Base-by-base conservation (phyloP, 2,329 filamentous ascomycete genomes). In the Alternaria conjuncta region DNA sequence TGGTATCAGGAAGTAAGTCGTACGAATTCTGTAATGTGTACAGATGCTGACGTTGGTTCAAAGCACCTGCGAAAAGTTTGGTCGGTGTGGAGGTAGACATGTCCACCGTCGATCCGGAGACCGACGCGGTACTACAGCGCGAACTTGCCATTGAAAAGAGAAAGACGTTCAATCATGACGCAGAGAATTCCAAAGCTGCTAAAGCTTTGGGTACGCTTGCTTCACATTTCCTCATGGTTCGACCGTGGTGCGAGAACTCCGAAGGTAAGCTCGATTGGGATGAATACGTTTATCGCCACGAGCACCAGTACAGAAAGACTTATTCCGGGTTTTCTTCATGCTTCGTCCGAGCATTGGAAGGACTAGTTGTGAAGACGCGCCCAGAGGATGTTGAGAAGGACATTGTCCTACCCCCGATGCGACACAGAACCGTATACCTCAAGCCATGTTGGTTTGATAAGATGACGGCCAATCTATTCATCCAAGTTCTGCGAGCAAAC, bases 391-490 rank as follows among this genome's bases (percentile, higher is more conserved):
- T 97, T 1, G 79, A 89, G 75, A 72, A 81, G 75, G 81, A 90
- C 83, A 84, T 90, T 10, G 73, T 82, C 5, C 84, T 97, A 10
- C 95, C 95, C 0, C 85, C 87, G 0, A 86, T 97, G 4, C 82
- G 89, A 44, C 92, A 96, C 73, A 89, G 87, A 50, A 83, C 92
- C 1, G 86, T 96, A 0, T 85, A 90, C 57, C 84, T 97, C 2
- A 88, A 96, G 65, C 94, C 94, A 0, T 95, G 90, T 1, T 93
- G 90, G 71, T 93, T 95, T 74, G 94, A 97, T 78, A 93, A 90
- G 72, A 79, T 97, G 10, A 92, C 90, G 0, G 85, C 94, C 25
- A 97, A 97, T 69, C 81, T 96, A 1, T 97, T 97, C 74, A 87
- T 92, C 1, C 91, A 96, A 80, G 89, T 93, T 75, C 88, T 97